Evolutionary conservation across 2,329 filamentous ascomycete genomes (phyloP).

Genomic region (Fusarium albosuccineum): DNA sequence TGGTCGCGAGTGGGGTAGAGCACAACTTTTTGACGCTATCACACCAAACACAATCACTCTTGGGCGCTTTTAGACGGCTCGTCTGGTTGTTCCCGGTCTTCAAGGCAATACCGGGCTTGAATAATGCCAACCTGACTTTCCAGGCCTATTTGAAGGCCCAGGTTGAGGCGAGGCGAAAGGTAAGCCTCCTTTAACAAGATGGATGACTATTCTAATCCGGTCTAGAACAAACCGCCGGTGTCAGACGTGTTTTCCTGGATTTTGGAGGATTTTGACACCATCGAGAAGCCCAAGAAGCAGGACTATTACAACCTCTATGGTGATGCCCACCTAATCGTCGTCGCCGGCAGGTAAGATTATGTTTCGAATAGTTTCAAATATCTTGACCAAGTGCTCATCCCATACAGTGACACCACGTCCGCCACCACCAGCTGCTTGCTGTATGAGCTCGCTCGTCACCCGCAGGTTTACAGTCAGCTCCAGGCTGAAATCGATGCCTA

Average conservation of each 20-base stretch:
- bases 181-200: rapidly evolving
- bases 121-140: neutral
- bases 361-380: no score
- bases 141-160: neutral
- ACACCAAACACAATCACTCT: neutral
- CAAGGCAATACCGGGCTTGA: neutral
- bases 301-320: neutral
- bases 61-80: slow-evolving; percentile 7
- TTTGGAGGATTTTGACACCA: slow-evolving; percentile 10
- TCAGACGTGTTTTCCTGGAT: slow-evolving; percentile 22
- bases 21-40: slow-evolving; percentile 17
- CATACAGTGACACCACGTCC: slow-evolving; percentile 32
- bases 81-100: slow-evolving; percentile 13
- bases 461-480: slow-evolving; percentile 18
- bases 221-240: slow-evolving; percentile 6
- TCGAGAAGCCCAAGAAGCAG: neutral
- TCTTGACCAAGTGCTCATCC: slow-evolving; percentile 44
- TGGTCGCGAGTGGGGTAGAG: slow-evolving; percentile 10
- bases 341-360: slow-evolving; percentile 7
- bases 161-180: slow-evolving; percentile 11
- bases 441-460: slow-evolving; percentile 46
- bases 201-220: neutral
- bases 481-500: neutral
- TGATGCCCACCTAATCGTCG: neutral
- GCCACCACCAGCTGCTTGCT: slow-evolving; percentile 50